Evolutionary conservation across 495 filamentous ascomycete species (phyloP), one percentile per base, ranked within the genome.

Genomic region (Penicillium bialowiezense): DNA sequence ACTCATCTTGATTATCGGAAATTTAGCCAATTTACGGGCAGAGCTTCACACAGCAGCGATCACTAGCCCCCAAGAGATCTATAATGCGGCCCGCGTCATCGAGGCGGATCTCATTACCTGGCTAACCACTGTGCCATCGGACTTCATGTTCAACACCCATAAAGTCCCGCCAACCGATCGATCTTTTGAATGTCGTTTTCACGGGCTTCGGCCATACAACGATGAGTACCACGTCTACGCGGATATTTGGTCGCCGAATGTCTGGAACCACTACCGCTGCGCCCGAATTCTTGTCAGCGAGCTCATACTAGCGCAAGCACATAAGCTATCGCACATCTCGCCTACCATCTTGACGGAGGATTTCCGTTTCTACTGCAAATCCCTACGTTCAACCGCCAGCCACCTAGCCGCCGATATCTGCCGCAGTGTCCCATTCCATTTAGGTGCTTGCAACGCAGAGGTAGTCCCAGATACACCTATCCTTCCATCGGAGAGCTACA

Each of bases 251-350:
- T 34, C 43, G 2, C 31, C 43, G 7, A 45, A 15, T 36, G 19
- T 34, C 32, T 45, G 43, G 43, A 45, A 45, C 15, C 43, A 45
- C 23, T 45, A 45, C 19, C 43, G 43, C 12, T 24, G 15, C 19
- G 31, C 43, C 35, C 43, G 31, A 7, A 45, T 45, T 14, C 31
- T 45, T 6, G 43, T 45, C 43, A 45, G 28, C n/a, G 43, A 45
- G 43, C 12, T 45, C 14, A 35, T 45, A 4, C 5, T 45, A 23
- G 21, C 43, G 5, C 31, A 45, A 14, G 18, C 36, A 3, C 28
- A 45, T 12, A 45, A 45, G 26, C 6, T 45, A 6, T 45, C 43
- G 5, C n/a, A 15, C 3, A 45, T 2, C 19, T 45, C 43, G 29
- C 32, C 43, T 5, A 31, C n/a, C 15, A 21, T 19, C 17, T 36